Evolutionary conservation across 2,329 filamentous ascomycete genomes (phyloP), one percentile per base, ranked within the genome.

Genomic region (Botrytis cinerea): DNA sequence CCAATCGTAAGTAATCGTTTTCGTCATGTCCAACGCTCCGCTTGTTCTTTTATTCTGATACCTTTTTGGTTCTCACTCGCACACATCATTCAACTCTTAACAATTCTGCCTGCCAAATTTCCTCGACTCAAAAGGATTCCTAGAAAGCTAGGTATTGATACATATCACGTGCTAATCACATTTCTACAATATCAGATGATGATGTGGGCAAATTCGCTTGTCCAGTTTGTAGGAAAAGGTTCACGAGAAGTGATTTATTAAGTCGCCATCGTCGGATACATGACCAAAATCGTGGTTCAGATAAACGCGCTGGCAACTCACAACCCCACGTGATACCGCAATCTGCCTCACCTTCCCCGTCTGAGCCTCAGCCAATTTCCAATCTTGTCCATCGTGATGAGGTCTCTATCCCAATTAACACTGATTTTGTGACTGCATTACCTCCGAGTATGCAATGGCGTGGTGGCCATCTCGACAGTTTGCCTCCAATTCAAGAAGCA

Each of bases 211-310:
- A 79, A 62, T 80, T 80, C 73, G 74, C 73, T 14, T 80, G 79
- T 60, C 61, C 73, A 2, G 66, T 79, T 10, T 80, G 79, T 73
- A 77, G 74, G 64, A 80, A 80, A 67, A 74, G 78, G 46, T 80
- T 80, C 70, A 80, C 78, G 6, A 64, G 79, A 71, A 80, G 79
- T 67, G 79, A 80, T 72, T 73, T 80, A 22, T 75, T 80, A 45
- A 80, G 78, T 73, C 75, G 78, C 8, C 79, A 80, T 77, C 77
- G 77, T 35, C 75, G 77, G 8, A 80, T 80, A 68, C 79, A 80
- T 71, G 74, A 74, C 1, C 70, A 60, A 48, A 59, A 59, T 46
- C 40, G 72, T 38, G 40, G 38, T 54, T 10, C 57, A 20, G 32
- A 40, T 43, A 70, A 70, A 51, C 75, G 76, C n/a, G 28, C 69